Evolutionary conservation across 1,284 basidiomycete genomes (phyloP).

Genomic region (Papiliotrema terrestris): DNA sequence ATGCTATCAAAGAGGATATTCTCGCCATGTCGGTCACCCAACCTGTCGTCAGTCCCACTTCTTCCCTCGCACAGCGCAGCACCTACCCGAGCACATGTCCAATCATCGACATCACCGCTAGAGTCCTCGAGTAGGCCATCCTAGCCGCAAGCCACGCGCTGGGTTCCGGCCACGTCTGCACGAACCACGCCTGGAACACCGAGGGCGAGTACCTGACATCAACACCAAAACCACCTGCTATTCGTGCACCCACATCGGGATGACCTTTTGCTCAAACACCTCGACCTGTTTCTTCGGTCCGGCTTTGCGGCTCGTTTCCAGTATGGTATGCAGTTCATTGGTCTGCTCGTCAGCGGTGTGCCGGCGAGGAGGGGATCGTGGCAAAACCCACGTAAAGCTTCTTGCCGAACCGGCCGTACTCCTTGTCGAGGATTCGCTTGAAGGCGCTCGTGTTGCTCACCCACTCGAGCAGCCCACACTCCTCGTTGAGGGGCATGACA

Average conservation of each 20-base stretch:
- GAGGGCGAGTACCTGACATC: conserved; percentile 61
- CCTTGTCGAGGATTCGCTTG: conserved; percentile 69
- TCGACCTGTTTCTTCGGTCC: conserved; percentile 57
- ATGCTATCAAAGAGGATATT: conserved; percentile 91
- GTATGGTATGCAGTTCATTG: conserved; percentile 56
- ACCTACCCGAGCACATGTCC: conserved; percentile 91
- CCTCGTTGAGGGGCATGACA: conserved; percentile 93
- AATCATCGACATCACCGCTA: conserved; percentile 98
- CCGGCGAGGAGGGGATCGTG: background rate
- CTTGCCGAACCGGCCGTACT: conserved; percentile 66
- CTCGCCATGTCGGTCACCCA: conserved; percentile 97
- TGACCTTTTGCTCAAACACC: conserved; percentile 61
- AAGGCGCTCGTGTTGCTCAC: conserved; percentile 89
- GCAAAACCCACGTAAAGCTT: conserved; percentile 59
- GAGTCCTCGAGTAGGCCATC: conserved; percentile 79
- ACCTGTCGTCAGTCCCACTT: conserved; percentile 52
- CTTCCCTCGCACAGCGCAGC: background rate
- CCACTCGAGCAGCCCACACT: conserved; percentile 98
- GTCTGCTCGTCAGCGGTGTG: conserved; percentile 33
- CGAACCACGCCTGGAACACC: conserved; percentile 96
- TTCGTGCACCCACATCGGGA: conserved; percentile 56
- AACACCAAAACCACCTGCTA: background rate
- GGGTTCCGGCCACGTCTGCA: conserved; percentile 95
- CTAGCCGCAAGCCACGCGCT: conserved; percentile 89
- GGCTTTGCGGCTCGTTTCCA: conserved; percentile 59